Evolutionary conservation across 306 rosid species (phyloP).

Genomic region (Adenanthera pavonina): DNA sequence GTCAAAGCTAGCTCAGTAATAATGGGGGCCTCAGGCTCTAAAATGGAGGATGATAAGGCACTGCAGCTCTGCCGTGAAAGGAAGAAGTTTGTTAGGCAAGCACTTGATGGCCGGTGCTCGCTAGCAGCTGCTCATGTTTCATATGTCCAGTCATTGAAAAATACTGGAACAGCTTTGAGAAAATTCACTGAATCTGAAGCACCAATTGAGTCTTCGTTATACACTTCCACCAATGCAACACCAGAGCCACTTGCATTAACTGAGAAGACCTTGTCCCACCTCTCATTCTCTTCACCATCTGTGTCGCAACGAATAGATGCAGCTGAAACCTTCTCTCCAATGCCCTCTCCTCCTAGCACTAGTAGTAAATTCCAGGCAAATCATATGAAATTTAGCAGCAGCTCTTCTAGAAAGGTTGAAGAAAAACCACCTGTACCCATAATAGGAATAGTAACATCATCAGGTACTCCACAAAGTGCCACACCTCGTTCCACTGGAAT

Average conservation of each 20-base stretch:
- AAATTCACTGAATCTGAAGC: conserved; percentile 77
- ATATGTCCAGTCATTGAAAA: conserved; percentile 74
- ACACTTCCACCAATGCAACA: conserved; percentile 73
- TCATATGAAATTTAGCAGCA: conserved; percentile 72
- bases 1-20: conserved; percentile 32
- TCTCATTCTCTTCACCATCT: conserved; percentile 76
- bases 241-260: conserved; percentile 73
- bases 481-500: conserved; percentile 52
- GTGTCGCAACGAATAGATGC: conserved; percentile 58
- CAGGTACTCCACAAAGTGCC: conserved; percentile 51
- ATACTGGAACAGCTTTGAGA: conserved; percentile 69
- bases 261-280: conserved; percentile 71
- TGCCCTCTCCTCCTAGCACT: conserved; percentile 76
- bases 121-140: conserved; percentile 78
- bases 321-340: conserved; percentile 56
- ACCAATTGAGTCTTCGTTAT: conserved; percentile 72
- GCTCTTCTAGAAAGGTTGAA: conserved; percentile 61
- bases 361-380: conserved; percentile 59
- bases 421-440: conserved; percentile 65
- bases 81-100: conserved; percentile 83
- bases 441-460: conserved; percentile 68
- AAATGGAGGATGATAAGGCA: conserved; percentile 84
- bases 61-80: conserved; percentile 84
- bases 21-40: conserved; percentile 82
- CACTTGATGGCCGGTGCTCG: conserved; percentile 89